phyloP scores from a whole-genome alignment of 805 yeast species.

The Teunomyces atbi region DNA sequence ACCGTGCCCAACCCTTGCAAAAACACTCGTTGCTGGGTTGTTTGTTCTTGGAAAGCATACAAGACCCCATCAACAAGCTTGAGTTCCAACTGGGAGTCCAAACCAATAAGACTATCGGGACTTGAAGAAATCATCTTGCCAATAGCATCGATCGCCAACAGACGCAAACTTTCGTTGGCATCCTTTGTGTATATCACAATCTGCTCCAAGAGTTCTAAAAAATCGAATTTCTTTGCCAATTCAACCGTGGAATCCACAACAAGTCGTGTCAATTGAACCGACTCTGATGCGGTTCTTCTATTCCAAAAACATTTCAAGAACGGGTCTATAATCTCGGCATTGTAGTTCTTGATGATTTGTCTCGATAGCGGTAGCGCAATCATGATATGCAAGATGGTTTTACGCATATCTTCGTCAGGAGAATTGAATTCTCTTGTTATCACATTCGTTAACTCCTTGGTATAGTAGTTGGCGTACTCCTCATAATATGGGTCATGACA shows the following conservation, averaged over 20 bases:
- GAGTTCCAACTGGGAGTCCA: slow-evolving; percentile 61
- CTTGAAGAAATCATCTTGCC: slow-evolving; percentile 49
- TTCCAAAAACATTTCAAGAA: slow-evolving; percentile 79
- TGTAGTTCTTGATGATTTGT: slow-evolving; percentile 50
- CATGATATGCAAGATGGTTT: slow-evolving; percentile 65
- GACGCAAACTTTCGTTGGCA: slow-evolving; percentile 75
- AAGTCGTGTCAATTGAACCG: slow-evolving; percentile 46
- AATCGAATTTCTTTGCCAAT: slow-evolving; percentile 68
- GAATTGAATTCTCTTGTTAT: slow-evolving; percentile 70
- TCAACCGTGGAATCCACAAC: slow-evolving; percentile 73
- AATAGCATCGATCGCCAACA: slow-evolving; percentile 73
- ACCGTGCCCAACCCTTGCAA: slow-evolving; percentile 65
- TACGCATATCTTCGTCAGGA: slow-evolving; percentile 86
- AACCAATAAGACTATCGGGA: slow-evolving; percentile 43
- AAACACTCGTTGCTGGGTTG: slow-evolving; percentile 51
- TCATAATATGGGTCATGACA: slow-evolving; percentile 48
- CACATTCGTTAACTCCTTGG: slow-evolving; percentile 68
- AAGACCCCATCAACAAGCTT: slow-evolving; percentile 76
- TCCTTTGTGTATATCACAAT: slow-evolving; percentile 67
- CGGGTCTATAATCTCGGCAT: slow-evolving; percentile 52
- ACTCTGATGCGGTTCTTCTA: slow-evolving; percentile 73
- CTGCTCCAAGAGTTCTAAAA: slow-evolving; percentile 54
- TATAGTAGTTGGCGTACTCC: slow-evolving; percentile 75
- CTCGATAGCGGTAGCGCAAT: slow-evolving; percentile 64
- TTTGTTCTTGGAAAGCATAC: slow-evolving; percentile 79